Conservation (phyloP, 805 yeast species). For the Lachancea sp. region DNA sequence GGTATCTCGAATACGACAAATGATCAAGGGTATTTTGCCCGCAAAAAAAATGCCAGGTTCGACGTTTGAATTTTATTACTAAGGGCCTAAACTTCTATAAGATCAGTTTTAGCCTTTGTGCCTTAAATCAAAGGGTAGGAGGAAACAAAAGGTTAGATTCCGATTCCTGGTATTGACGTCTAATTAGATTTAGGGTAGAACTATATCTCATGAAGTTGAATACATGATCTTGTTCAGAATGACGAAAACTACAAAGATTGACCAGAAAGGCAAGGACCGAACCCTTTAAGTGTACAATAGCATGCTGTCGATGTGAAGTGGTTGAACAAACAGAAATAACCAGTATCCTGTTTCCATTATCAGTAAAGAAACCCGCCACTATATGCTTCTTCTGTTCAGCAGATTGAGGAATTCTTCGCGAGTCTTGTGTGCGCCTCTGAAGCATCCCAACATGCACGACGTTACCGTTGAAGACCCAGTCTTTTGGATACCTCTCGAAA, state of each 20-base stretch:
- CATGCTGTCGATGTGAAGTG: not conserved
- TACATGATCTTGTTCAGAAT: slow-evolving; percentile 6
- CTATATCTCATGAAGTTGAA: slow-evolving; percentile 11
- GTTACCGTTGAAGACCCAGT: slow-evolving; percentile 91
- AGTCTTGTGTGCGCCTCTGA: slow-evolving; percentile 88
- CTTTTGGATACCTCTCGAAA: slow-evolving; percentile 93
- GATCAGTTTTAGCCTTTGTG: no score
- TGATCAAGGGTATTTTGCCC: not conserved
- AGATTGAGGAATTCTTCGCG: slow-evolving; percentile 90
- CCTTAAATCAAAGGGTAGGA: no score
- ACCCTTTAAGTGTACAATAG: no score
- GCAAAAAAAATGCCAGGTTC: not conserved
- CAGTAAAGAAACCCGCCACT: not conserved
- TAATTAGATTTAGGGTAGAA: no score
- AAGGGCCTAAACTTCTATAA: no score
- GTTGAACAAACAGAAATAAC: slow-evolving; percentile 14
- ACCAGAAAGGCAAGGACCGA: no score
- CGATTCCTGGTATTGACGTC: no score
- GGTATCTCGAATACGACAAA: no score
- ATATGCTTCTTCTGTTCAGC: slow-evolving; percentile 48
- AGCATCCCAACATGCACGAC: slow-evolving; percentile 95
- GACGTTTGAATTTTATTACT: not conserved
- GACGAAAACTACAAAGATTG: no score
- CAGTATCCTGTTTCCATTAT: slow-evolving; percentile 12
- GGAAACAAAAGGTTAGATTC: not conserved